Base-by-base conservation (phyloP, 148 eudicot genomes). In the Camellia sinensis region DNA sequence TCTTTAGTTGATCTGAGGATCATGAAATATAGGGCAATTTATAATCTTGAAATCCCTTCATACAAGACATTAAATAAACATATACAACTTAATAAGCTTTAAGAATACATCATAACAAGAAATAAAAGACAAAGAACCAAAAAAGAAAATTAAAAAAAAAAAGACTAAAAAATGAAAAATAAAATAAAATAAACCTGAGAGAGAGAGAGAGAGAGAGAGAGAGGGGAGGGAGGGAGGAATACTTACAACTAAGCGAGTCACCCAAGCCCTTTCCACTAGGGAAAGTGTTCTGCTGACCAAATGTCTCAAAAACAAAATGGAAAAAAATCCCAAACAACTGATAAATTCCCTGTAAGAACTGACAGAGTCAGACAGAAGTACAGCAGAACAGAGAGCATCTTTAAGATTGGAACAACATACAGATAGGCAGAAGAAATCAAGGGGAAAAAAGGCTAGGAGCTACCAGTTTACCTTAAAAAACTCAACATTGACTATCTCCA, bases 281-380 rank as follows among this genome's bases (percentile, higher is more conserved):
- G 60, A 54, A 65, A 82, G 80, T 78, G 81, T 84, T 89, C 72
- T 90, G 97, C 71, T 86, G 93, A 83, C 95, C 84, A 83, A 95
- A 95, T 69, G 88, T 83, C 88, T 93, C 92, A 83, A 87, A 95
- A 71, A 93, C 88, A 88, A 87, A 93, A 87, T 93, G 84, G 86
- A 92, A 93, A 87, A 92, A 95, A 75, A 95, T 88, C 87, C 88
- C 94, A 89, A 92, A 95, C 87, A 95, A 79, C 80, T 95, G 94
- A 87, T 92, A 88, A 69, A 93, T 88, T 73, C 99, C 99, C 99
- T 95, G 91, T 80, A 77, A 81, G 54, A 80, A 80, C 22, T 73
- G 80, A 71, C 46, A 8, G 40, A 45, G 73, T 75, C 48, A 80
- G 48, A 75, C 43, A 75, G 70, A 82, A 66, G 72, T 81, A 11